Conservation (phyloP, 2,329 filamentous ascomycete species). For the Botrytis deweyae region DNA sequence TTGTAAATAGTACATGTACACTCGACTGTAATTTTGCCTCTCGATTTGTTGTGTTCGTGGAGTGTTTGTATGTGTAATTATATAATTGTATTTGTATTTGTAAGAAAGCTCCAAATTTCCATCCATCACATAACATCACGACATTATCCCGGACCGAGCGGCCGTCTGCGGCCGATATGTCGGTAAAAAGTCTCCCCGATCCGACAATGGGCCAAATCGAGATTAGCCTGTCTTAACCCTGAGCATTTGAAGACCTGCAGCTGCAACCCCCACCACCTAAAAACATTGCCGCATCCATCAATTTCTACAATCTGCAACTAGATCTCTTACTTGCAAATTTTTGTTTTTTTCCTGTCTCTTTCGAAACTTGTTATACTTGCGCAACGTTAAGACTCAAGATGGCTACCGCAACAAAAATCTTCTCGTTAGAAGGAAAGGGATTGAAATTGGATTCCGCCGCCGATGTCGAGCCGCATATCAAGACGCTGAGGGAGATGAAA, state of each 20-base stretch:
- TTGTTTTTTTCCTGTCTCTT: conserved; percentile 12
- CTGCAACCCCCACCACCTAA: conserved; percentile 24
- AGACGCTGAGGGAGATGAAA: conserved; percentile 66
- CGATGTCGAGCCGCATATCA: conserved; percentile 83
- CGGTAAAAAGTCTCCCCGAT: conserved; percentile 12
- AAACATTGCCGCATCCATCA: conserved; percentile 20
- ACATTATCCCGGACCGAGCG: conserved; percentile 1
- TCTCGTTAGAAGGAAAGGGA: conserved; percentile 87
- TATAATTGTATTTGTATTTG: conserved; percentile 29
- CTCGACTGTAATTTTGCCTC: background rate
- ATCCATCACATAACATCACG: conserved; percentile 2
- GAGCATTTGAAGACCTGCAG: conserved; percentile 17
- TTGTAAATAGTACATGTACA: conserved; percentile 29
- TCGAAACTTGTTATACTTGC: conserved; percentile 39
- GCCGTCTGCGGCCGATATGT: background rate
- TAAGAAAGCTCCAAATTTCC: conserved; percentile 19
- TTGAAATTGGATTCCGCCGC: conserved; percentile 88
- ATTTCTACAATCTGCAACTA: conserved; percentile 14
- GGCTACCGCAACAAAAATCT: conserved; percentile 62
- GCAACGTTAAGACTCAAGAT: conserved; percentile 39
- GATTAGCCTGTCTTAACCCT: conserved; percentile 27
- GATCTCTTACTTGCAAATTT: conserved; percentile 15
- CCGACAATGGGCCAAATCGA: background rate
- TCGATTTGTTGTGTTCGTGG: conserved; percentile 7
- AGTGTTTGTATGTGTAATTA: background rate